Evolutionary conservation across 108 stramenopile genomes (phyloP).

Genomic region (Cyclotella cryptica): DNA sequence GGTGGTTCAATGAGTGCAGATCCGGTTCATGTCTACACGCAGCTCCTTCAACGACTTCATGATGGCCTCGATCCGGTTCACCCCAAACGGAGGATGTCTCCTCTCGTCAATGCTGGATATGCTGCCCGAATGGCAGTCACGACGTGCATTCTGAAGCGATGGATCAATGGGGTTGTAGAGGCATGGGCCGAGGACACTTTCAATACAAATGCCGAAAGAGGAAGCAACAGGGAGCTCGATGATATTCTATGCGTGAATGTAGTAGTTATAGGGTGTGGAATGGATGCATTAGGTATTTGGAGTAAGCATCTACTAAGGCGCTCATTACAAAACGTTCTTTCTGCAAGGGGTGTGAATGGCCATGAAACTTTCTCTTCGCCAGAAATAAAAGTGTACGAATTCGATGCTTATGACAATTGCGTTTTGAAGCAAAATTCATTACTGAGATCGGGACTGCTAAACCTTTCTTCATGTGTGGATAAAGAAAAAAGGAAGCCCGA

Average conservation of each 20-base stretch:
- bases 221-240: background rate
- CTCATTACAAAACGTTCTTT: background rate
- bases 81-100: slow-evolving; percentile 60
- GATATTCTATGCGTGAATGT: slow-evolving; percentile 39
- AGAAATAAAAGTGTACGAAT: slow-evolving; percentile 33
- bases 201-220: background rate
- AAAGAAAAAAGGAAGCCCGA: background rate
- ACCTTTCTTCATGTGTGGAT: background rate
- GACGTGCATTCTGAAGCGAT: slow-evolving; percentile 41
- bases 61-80: background rate
- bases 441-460: slow-evolving; percentile 30
- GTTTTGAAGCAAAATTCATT: slow-evolving; percentile 27
- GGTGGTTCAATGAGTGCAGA: slow-evolving; percentile 2
- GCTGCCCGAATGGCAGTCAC: slow-evolving; percentile 69
- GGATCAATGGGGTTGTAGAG: slow-evolving; percentile 23
- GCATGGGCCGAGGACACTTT: background rate
- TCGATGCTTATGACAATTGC: slow-evolving; percentile 50
- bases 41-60: slow-evolving; percentile 25
- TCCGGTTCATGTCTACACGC: slow-evolving; percentile 24
- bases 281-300: slow-evolving; percentile 81
- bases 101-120: slow-evolving; percentile 86
- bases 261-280: slow-evolving; percentile 76
- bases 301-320: slow-evolving; percentile 44
- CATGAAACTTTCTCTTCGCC: slow-evolving; percentile 21
- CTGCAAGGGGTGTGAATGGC: background rate